Base-by-base conservation (phyloP, 2,329 filamentous ascomycete species). In the Penicillium sp. region DNA sequence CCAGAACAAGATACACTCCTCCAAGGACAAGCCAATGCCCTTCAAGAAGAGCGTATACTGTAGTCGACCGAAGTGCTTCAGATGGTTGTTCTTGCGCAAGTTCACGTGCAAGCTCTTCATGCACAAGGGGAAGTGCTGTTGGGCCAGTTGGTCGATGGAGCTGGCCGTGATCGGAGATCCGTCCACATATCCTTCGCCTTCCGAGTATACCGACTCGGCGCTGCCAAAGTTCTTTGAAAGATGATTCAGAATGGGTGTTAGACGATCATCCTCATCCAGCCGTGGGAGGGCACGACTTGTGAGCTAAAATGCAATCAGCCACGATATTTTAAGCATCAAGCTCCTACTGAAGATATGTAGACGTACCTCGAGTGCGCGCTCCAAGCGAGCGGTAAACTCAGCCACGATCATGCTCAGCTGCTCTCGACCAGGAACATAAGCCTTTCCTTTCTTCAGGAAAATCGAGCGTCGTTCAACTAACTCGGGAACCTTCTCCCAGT, bases 11-110 rank as follows among this genome's bases (percentile, higher is more conserved):
- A 98, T 78, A 60, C 83, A 88, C 69, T 98, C 91, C 63, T 96
- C 89, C n/a, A 98, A 75, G 55, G 81, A 88, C 26, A 98, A 75
- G 0, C 93, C 93, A 52, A 97, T 88, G 37, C 93, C 93, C 70
- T 98, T 98, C 51, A 98, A 78, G 78, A 98, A 98, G 4, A 98
- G 80, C 0, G 87, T 88, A 74, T 97, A 98, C 71, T 98, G 93
- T 9, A 97, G 76, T 56, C 93, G 87, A 13, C 89, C 90, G 63
- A 78, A 95, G 69, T 98, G 90, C 71, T 96, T 96, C 55, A 98
- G 76, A 64, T 98, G 90, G 12, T 83, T 84, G 64, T 95, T 91
- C 53, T 89, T 86, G 48, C 89, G 85, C 29, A 98, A 76, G 3
- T 85, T 86, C 48, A 81, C 83, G 69, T 98, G 93, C 22, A 98